phyloP scores from a whole-genome alignment of 352 stramenopile species.

The Phytophthora meadii region DNA sequence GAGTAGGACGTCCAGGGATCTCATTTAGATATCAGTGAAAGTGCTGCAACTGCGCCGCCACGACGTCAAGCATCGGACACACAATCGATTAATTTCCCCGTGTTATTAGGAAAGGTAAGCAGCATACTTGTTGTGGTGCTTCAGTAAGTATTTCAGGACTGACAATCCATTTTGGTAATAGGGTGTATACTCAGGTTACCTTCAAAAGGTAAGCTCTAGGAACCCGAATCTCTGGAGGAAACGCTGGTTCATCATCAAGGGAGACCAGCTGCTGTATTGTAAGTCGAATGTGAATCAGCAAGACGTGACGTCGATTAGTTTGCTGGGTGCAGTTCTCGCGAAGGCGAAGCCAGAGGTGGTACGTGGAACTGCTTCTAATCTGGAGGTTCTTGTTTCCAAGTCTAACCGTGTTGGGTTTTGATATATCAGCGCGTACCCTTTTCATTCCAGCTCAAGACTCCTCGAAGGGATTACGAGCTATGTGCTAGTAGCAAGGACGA shows the following conservation, averaged over 20 bases:
- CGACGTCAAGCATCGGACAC: slow-evolving; percentile 38
- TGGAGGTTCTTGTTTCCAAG: neutral
- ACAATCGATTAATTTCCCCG: slow-evolving; percentile 66
- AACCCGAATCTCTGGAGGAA: slow-evolving; percentile 83
- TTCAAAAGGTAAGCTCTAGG: slow-evolving; percentile 85
- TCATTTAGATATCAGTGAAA: slow-evolving; percentile 73
- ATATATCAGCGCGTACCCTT: slow-evolving; percentile 61
- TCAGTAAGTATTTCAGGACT: neutral
- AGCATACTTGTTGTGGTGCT: neutral
- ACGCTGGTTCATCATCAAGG: slow-evolving; percentile 89
- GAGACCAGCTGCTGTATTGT: slow-evolving; percentile 86
- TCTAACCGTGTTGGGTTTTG: slow-evolving; percentile 6
- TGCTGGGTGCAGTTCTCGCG: slow-evolving; percentile 75
- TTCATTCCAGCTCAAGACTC: slow-evolving; percentile 84
- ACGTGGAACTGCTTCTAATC: slow-evolving; percentile 16
- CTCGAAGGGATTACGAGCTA: slow-evolving; percentile 77
- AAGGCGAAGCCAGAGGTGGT: slow-evolving; percentile 83
- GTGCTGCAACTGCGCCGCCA: slow-evolving; percentile 24
- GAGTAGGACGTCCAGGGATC: slow-evolving; percentile 72
- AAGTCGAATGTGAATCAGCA: slow-evolving; percentile 85
- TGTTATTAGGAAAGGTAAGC: slow-evolving; percentile 76
- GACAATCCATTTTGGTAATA: slow-evolving; percentile 17
- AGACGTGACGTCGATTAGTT: slow-evolving; percentile 82
- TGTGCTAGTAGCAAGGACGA: slow-evolving; percentile 82
- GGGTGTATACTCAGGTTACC: slow-evolving; percentile 78